Base-by-base conservation (phyloP, 1,284 basidiomycete species). In the Kalmanozyma brasiliensis region DNA sequence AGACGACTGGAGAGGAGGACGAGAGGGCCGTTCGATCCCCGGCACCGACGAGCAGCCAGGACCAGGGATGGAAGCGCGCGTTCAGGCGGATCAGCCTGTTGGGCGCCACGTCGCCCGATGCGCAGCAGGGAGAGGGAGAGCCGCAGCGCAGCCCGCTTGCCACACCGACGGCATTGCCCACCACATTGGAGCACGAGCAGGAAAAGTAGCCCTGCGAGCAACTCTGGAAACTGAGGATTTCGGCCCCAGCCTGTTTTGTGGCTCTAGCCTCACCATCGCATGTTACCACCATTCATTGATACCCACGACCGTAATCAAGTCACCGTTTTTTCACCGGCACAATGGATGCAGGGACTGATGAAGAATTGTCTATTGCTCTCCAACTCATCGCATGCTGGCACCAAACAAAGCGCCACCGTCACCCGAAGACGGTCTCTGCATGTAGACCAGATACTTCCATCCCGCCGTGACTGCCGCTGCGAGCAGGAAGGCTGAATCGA, bases 401-500 rank as follows among this genome's bases (percentile, higher is more conserved):
- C 57, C 64, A 45, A 67, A 67, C 8, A 67, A 47, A 4, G 40
- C 53, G n/a, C 64, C 64, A 7, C 64, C 64, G 24, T 67, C 64
- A 19, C 64, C 64, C 5, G 53, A 53, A 8, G 52, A 38, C n/a
- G 45, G 52, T 17, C 53, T 38, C 49, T 67, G 64, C 52, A 60
- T 56, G n/a, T 53, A 62, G 45, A 51, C 23, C 16, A 67, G 37
- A 42, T 67, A 67, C 45, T 67, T 67, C 49, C 53, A 61, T 0
- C 13, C 67, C 2, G 55, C 66, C 3, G 78, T 74, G 6, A 74
- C 66, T 2, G 71, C 65, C 0, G 82, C 83, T 0, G 82, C 72
- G 22, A 82, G 20, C 16, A 84, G 67, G 56, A 84, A 84, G 13
- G 82, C 79, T 6, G 62, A 66, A 59, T 84, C 84, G 64, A 84